Conservation (phyloP, 2,329 filamentous ascomycete genomes). For the Emericellopsis atlantica region DNA sequence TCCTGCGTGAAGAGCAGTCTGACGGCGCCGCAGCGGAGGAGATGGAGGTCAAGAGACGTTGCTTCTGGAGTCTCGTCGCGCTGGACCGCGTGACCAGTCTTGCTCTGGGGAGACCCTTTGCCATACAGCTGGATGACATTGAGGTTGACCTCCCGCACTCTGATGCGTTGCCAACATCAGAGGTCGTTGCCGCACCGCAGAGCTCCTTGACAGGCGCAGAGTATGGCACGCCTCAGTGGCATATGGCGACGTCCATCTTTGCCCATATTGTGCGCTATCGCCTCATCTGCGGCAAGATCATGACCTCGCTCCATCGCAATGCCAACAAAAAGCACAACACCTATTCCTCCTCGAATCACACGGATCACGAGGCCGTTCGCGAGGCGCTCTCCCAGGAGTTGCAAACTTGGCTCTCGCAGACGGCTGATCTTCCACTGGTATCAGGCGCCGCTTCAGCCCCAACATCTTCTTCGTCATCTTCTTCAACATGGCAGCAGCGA, state of each 20-base stretch:
- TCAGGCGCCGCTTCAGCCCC: constrained; percentile 8
- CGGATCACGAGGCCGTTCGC: constrained; percentile 7
- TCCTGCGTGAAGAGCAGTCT: constrained; percentile 1
- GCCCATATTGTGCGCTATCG: constrained; percentile 25
- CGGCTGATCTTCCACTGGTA: constrained; percentile 12
- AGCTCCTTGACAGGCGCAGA: background rate
- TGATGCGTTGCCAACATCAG: background rate
- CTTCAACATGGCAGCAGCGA: constrained; percentile 1
- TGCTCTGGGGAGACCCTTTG: constrained; percentile 24
- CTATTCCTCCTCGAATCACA: background rate
- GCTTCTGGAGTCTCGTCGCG: constrained; percentile 28
- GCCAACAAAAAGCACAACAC: constrained; percentile 4
- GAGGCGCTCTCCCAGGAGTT: constrained; percentile 15
- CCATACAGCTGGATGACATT: constrained; percentile 25
- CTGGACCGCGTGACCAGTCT: constrained; percentile 24
- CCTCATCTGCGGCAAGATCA: constrained; percentile 23
- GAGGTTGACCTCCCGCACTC: constrained; percentile 19
- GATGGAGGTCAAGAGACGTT: constrained; percentile 21
- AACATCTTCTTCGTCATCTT: constrained; percentile 4
- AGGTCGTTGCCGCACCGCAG: background rate
- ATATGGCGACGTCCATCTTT: constrained; percentile 15
- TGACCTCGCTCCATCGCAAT: constrained; percentile 19
- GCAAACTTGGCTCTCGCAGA: constrained; percentile 15
- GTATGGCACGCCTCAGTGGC: constrained; percentile 2
- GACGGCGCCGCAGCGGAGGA: constrained; percentile 6